Evolutionary conservation across 306 rosid genomes (phyloP).

Genomic region (Arachis hypogaea): DNA sequence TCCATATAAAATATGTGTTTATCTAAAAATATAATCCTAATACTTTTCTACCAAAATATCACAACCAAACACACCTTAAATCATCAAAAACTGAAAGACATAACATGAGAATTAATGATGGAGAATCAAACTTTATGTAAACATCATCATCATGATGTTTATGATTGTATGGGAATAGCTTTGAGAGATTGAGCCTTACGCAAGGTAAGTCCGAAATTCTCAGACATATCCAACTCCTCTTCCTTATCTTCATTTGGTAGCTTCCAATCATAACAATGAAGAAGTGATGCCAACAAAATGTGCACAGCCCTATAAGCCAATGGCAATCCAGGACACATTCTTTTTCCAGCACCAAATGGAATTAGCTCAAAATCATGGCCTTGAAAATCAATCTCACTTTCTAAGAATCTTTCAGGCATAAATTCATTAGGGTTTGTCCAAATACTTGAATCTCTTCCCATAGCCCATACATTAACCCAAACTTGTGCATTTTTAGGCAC

Average conservation of each 20-base stretch:
- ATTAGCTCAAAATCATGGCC: slow-evolving; percentile 28
- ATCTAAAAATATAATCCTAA: no score
- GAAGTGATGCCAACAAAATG: slow-evolving; percentile 6
- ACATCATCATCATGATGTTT: neutral
- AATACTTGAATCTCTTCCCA: slow-evolving; percentile 33
- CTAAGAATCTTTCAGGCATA: slow-evolving; percentile 39
- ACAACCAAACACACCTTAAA: no score
- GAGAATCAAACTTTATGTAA: neutral
- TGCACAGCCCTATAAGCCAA: slow-evolving; percentile 9
- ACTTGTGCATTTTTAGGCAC: slow-evolving; percentile 23
- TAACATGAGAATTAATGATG: no score
- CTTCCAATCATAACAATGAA: slow-evolving; percentile 2
- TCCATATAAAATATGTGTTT: no score
- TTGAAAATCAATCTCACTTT: slow-evolving; percentile 25
- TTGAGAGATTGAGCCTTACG: slow-evolving; percentile 6
- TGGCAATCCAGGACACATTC: slow-evolving; percentile 35
- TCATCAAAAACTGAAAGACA: no score
- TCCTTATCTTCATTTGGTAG: neutral
- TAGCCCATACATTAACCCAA: slow-evolving; percentile 31
- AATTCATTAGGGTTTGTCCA: slow-evolving; percentile 36
- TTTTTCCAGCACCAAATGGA: slow-evolving; percentile 32
- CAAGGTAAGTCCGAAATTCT: neutral
- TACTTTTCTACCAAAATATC: no score
- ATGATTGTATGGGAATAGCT: neutral
- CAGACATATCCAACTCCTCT: neutral